Evolutionary conservation across 257 asterid species (phyloP), one percentile per base, ranked within the genome.

Genomic region (Penstemon barbatus): DNA sequence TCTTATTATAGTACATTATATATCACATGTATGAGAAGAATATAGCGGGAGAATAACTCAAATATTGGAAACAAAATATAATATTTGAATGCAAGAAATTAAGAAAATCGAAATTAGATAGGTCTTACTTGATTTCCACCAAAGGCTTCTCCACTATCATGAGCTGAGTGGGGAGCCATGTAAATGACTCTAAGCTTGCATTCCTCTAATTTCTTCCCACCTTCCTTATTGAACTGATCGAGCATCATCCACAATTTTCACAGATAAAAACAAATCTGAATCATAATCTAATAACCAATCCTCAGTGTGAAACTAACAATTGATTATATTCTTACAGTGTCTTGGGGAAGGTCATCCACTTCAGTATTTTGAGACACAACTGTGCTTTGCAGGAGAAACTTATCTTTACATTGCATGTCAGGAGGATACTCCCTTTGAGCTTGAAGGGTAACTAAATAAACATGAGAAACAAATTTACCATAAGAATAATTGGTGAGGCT

Each of bases 401-500:
- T 91, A 65, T 91, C 97, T 79, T 70, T 87, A 75, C 91, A 86
- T 65, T 86, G 96, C 97, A 88, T 86, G 42, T 82, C 90, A 1
- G 84, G 84, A 45, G 97, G 95, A 61, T 73, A 82, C 71, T 91
- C 96, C 70, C 79, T 70, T 71, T 82, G 96, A 72, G 91, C 93
- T 85, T 91, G 97, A 68, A 85, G 91, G 71, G 95, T 88, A 52
- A 91, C 97, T 91, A 70, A 50, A 77, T 38, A 68, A 18, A 61
- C 66, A 77, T 55, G 48, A 40, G 15, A 18, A 59, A 12, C 48
- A 59, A 70, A 9, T 15, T 59, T 10, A 48, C 59, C 4, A 10
- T 50, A 9, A 1, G 18, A 59, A 48, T 15, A 69, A 25, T 36
- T 57, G 6, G 5, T 13, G 53, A 4, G 41, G 71, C 71, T 63